These are phyloP conservation scores for Elsinoe perseae DNA, from an alignment of 2,329 filamentous ascomycete species.

Conservation along the genomic window DNA sequence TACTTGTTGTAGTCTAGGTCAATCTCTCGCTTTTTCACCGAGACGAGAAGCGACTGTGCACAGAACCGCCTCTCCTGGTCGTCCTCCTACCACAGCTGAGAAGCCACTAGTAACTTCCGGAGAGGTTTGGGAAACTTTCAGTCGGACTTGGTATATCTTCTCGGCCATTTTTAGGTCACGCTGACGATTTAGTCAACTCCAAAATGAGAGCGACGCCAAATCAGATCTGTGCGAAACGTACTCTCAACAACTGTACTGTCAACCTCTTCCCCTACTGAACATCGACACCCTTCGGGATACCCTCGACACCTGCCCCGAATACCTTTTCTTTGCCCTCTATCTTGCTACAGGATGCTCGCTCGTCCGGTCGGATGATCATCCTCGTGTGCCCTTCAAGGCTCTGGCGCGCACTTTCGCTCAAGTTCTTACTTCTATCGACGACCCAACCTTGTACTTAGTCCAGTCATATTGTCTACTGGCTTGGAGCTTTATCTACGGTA, in stretches of 20 bases:
- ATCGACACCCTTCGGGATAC: not conserved
- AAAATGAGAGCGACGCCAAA: not conserved
- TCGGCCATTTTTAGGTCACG: not conserved
- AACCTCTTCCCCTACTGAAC: constrained; percentile 11
- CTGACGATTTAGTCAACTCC: not conserved
- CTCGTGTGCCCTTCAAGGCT: not conserved
- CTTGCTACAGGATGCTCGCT: not conserved
- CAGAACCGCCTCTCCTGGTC: not conserved
- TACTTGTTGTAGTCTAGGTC: not conserved
- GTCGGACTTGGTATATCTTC: not conserved
- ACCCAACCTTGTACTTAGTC: not conserved
- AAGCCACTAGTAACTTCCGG: not conserved
- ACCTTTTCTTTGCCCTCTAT: not conserved
- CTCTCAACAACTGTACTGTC: constrained; percentile 1
- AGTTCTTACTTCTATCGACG: not conserved
- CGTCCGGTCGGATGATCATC: not conserved
- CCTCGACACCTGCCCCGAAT: not conserved
- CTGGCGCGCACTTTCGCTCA: not conserved
- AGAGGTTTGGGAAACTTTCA: not conserved
- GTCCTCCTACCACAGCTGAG: not conserved
- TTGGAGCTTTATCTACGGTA: constrained; percentile 5
- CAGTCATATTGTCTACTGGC: constrained; percentile 1
- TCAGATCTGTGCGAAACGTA: not conserved
- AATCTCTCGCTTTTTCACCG: no score
- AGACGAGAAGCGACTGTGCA: no score